A percentile compares a stretch with the other conserved stretches of the same genome.
Conservation (phyloP, 352 stramenopile species). For the Elongisporangium prolatum region DNA sequence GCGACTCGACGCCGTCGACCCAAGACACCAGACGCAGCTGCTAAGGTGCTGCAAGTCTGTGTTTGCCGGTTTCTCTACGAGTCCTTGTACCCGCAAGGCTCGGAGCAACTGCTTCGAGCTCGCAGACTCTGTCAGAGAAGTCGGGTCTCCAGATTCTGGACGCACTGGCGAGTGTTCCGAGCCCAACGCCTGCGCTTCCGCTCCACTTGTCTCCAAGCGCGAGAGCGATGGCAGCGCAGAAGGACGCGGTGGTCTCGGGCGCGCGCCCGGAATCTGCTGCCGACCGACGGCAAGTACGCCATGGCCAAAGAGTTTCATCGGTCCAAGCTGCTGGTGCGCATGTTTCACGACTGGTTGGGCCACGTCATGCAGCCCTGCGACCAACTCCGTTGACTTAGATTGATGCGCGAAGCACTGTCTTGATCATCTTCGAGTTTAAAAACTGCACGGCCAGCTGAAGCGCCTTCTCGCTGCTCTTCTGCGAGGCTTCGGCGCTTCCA, state of each 20-base stretch:
- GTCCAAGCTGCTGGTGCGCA: constrained; percentile 12
- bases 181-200: constrained; percentile 12
- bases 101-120: not conserved
- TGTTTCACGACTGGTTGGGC: constrained; percentile 19
- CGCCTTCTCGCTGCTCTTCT: constrained; percentile 54
- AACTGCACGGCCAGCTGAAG: constrained; percentile 55
- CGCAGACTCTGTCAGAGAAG: not conserved
- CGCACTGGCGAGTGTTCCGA: constrained; percentile 10
- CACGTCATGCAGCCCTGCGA: not conserved
- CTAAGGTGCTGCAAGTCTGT: not conserved
- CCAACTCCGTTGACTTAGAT: not conserved
- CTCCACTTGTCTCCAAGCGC: constrained; percentile 9
- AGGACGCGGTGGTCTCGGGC: constrained; percentile 3
- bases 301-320: constrained; percentile 41
- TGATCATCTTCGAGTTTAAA: constrained; percentile 29
- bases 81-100: not conserved
- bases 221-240: constrained; percentile 7
- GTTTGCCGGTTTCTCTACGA: not conserved
- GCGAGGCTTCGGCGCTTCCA: constrained; percentile 25
- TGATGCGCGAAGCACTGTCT: constrained; percentile 9
- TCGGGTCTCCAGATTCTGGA: constrained; percentile 10
- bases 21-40: not conserved
- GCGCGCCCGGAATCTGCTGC: constrained; percentile 13
- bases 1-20: not conserved
- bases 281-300: constrained; percentile 39